Evolutionary conservation across 164 flowering plant species (phyloP).

Genomic region (Santalum album): DNA sequence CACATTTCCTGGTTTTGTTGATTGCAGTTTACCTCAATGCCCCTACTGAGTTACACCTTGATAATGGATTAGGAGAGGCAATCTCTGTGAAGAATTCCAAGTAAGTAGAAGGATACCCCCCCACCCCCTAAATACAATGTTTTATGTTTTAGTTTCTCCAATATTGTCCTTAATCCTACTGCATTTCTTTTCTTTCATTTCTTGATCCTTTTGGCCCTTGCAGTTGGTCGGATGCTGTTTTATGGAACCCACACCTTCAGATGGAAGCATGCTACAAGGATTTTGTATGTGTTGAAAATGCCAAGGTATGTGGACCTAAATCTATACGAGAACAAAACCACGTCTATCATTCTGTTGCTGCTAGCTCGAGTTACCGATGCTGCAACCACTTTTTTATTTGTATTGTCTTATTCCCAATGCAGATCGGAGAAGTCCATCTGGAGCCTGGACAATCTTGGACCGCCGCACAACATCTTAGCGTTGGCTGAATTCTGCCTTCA

Average conservation of each 20-base stretch:
- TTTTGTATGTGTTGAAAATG: constrained; percentile 96
- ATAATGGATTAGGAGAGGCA: constrained; percentile 71
- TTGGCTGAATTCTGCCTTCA: constrained; percentile 22
- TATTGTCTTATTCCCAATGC: constrained; percentile 3
- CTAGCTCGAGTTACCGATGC: no score
- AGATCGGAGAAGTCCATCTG: constrained; percentile 52
- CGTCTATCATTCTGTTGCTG: no score
- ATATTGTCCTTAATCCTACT: not conserved
- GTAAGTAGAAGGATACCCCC: constrained; percentile 23
- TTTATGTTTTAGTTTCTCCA: not conserved
- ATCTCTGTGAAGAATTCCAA: constrained; percentile 62
- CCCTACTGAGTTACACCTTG: constrained; percentile 51
- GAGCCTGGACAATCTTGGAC: constrained; percentile 59
- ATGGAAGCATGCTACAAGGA: constrained; percentile 89
- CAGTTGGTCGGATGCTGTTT: constrained; percentile 92
- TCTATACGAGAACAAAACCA: no score
- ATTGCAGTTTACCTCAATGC: constrained; percentile 83
- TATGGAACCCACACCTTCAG: constrained; percentile 81
- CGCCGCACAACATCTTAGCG: constrained; percentile 43
- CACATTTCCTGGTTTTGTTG: constrained; percentile 89
- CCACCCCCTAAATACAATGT: not conserved
- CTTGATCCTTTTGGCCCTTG: constrained; percentile 10
- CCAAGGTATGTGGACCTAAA: constrained; percentile 43
- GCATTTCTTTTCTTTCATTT: not conserved
- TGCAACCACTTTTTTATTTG: no score